Percentiles rank a stretch among this genome's conserved stretches.
Evolutionary conservation across 805 yeast genomes (phyloP).

Genomic region (Metschnikowia rubicola): DNA sequence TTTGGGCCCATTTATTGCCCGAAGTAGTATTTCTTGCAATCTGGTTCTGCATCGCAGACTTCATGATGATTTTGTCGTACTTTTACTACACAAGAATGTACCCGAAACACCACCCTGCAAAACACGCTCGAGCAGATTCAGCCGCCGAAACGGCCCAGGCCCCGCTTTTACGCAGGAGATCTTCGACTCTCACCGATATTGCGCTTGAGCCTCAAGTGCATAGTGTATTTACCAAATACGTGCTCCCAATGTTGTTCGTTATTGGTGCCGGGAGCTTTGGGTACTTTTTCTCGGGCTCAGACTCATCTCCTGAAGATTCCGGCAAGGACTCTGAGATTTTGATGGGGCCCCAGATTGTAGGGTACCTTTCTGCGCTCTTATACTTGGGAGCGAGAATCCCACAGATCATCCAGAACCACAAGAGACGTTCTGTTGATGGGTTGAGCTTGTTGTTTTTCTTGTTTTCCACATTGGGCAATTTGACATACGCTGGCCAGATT

Average conservation of each 20-base stretch:
- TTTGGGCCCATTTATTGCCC: conserved; percentile 69
- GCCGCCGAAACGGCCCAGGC: conserved; percentile 17
- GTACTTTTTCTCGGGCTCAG: conserved; percentile 46
- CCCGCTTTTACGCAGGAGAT: conserved; percentile 46
- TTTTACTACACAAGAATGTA: conserved; percentile 51
- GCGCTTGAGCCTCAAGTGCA: conserved; percentile 47
- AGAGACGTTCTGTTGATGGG: conserved; percentile 77
- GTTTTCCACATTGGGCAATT: conserved; percentile 69
- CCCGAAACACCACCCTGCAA: conserved; percentile 32
- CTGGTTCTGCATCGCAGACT: conserved; percentile 76
- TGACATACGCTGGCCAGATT: conserved; percentile 73
- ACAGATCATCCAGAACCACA: conserved; percentile 77
- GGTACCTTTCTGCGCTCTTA: conserved; percentile 64
- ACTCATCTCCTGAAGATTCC: conserved; percentile 10
- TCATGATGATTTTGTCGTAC: conserved; percentile 53
- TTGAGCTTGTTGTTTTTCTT: conserved; percentile 78
- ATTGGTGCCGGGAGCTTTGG: conserved; percentile 61
- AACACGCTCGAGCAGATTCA: not conserved
- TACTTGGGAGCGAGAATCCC: conserved; percentile 73
- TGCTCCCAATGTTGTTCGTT: conserved; percentile 61
- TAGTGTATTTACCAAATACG: conserved; percentile 46
- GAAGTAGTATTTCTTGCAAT: conserved; percentile 66
- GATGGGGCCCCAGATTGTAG: conserved; percentile 63
- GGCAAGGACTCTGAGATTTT: conserved; percentile 27
- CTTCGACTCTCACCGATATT: conserved; percentile 49